phyloP scores from a whole-genome alignment of 2,329 filamentous ascomycete genomes.

The Aspergillus hortae region DNA sequence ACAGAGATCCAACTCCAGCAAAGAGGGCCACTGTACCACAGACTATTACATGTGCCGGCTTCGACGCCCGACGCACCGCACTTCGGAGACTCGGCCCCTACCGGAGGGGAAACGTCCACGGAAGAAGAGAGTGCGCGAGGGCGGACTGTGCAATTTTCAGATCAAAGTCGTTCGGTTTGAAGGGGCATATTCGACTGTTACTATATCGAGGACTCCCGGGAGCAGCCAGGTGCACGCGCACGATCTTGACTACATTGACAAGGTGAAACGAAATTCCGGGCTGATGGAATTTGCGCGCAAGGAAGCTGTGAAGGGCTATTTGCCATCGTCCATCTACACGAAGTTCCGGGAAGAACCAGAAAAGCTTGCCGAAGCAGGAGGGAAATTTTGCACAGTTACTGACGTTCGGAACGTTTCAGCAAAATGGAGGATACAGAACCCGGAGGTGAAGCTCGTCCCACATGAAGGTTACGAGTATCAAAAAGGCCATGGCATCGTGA shows the following conservation, averaged over 20 bases:
- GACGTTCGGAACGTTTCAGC: slow-evolving; percentile 48
- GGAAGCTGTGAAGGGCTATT: slow-evolving; percentile 45
- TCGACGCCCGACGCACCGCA: slow-evolving; percentile 37
- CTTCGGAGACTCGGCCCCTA: slow-evolving; percentile 38
- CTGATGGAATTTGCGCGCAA: slow-evolving; percentile 46
- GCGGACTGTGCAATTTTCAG: slow-evolving; percentile 46
- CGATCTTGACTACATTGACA: slow-evolving; percentile 47
- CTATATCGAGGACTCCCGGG: slow-evolving; percentile 40
- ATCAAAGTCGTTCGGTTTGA: slow-evolving; percentile 46
- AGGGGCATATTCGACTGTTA: slow-evolving; percentile 42
- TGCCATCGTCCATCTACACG: slow-evolving; percentile 48
- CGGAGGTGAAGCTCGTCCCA: slow-evolving; percentile 39
- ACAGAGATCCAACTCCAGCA: slow-evolving; percentile 40
- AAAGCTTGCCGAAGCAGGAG: slow-evolving; percentile 43
- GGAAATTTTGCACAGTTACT: slow-evolving; percentile 44
- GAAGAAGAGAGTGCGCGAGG: slow-evolving; percentile 44
- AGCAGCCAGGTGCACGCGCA: slow-evolving; percentile 42
- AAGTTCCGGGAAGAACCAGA: slow-evolving; percentile 46
- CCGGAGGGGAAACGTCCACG: slow-evolving; percentile 45
- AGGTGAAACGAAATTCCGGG: slow-evolving; percentile 46
- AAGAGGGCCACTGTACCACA: slow-evolving; percentile 40
- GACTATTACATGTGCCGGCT: slow-evolving; percentile 49
- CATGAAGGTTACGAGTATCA: slow-evolving; percentile 46
- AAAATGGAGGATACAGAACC: slow-evolving; percentile 46
- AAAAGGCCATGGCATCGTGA: slow-evolving; percentile 42